Evolutionary conservation across 1,284 basidiomycete genomes (phyloP).

Genomic region (Bondarzewia mesenterica): DNA sequence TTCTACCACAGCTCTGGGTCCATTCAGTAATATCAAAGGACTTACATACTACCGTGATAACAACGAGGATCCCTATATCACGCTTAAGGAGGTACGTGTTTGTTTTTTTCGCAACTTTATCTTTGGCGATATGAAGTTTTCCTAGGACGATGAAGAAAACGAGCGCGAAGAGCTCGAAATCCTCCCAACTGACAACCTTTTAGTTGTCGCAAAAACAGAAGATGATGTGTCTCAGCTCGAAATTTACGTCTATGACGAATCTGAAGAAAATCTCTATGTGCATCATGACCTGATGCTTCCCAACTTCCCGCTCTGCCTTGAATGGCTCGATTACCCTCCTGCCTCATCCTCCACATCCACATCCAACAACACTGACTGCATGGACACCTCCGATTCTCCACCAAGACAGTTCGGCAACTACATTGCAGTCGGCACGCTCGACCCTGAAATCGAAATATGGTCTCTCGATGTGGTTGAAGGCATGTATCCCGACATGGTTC

Average conservation of each 20-base stretch:
- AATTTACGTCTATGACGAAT: constrained; percentile 90
- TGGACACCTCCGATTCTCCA: constrained; percentile 21
- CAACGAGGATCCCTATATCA: constrained; percentile 95
- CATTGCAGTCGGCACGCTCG: constrained; percentile 94
- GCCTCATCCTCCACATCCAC: constrained; percentile 36
- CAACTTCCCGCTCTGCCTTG: constrained; percentile 95
- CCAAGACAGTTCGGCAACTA: constrained; percentile 67
- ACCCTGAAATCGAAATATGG: constrained; percentile 99
- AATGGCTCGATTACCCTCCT: constrained; percentile 96
- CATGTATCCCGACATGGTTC: constrained; percentile 88
- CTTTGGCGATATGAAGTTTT: constrained; percentile 7
- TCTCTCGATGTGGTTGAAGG: constrained; percentile 90
- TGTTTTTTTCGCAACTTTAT: not conserved
- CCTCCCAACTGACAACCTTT: constrained; percentile 84
- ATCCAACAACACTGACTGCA: constrained; percentile 24
- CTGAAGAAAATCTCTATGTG: constrained; percentile 88
- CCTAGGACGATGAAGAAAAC: constrained; percentile 66
- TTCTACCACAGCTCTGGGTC: constrained; percentile 57
- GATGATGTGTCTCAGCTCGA: constrained; percentile 96
- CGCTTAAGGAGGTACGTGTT: constrained; percentile 76
- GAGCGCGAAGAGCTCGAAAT: constrained; percentile 91
- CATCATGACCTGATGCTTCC: constrained; percentile 99
- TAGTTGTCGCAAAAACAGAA: constrained; percentile 93
- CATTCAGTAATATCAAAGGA: constrained; percentile 95
- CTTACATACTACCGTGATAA: constrained; percentile 88